Percentiles rank a stretch among this genome's conserved stretches.
Conservation (phyloP, 345 rosid species). For the Sisymbrium irio region DNA sequence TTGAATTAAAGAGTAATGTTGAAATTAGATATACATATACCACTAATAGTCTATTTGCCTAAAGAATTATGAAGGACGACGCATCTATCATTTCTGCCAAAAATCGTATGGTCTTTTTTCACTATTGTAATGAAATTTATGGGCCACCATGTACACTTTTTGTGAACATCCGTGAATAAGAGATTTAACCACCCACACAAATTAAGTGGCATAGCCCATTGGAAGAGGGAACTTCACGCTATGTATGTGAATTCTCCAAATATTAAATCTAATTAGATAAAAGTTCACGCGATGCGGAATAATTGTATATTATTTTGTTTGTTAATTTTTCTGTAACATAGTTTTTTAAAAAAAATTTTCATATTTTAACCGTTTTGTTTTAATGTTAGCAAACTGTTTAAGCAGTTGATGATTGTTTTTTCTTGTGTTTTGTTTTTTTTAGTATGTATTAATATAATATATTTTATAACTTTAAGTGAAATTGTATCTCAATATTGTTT, state of each 20-base stretch:
- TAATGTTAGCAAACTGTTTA: too few species aligned
- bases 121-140: not conserved
- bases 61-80: not conserved
- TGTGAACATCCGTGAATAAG: slow-evolving; percentile 20
- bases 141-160: slow-evolving; percentile 4
- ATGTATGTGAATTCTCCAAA: slow-evolving; percentile 1
- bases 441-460: too few species aligned
- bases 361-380: too few species aligned
- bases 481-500: too few species aligned
- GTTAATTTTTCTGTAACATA: too few species aligned
- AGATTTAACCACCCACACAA: slow-evolving; percentile 2
- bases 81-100: slow-evolving; percentile 6
- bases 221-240: slow-evolving; percentile 8
- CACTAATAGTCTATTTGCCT: not conserved
- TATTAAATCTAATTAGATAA: not conserved
- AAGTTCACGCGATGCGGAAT: too few species aligned
- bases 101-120: not conserved
- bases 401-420: too few species aligned
- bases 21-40: not conserved
- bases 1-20: too few species aligned
- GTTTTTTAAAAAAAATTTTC: too few species aligned
- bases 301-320: too few species aligned
- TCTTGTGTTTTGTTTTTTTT: too few species aligned
- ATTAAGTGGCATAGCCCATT: slow-evolving; percentile 14
- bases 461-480: too few species aligned